Evolutionary conservation across 2,329 filamentous ascomycete genomes (phyloP).

Genomic region (Raffaelea deltoideospora): DNA sequence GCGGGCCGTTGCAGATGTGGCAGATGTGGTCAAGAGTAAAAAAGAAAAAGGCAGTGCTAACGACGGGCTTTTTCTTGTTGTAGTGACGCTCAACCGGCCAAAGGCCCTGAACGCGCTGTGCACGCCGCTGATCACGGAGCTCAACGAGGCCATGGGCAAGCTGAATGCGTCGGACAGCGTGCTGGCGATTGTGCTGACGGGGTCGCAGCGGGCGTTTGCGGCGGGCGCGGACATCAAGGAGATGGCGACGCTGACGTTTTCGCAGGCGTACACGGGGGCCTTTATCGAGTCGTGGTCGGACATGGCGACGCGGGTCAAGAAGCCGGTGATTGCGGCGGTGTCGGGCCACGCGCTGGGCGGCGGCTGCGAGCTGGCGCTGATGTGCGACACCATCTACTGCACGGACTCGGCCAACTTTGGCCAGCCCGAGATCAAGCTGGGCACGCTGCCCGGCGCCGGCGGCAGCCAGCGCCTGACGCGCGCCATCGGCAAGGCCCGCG

Average conservation of each 20-base stretch:
- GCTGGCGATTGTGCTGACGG: constrained; percentile 70
- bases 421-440: constrained; percentile 93
- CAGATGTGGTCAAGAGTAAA: not conserved
- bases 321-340: constrained; percentile 85
- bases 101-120: constrained; percentile 91
- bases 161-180: constrained; percentile 58
- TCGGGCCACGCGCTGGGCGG: constrained; percentile 90
- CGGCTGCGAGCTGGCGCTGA: constrained; percentile 92
- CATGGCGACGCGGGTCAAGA: constrained; percentile 72
- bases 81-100: constrained; percentile 85
- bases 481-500: constrained; percentile 68
- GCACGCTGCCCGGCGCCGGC: constrained; percentile 80
- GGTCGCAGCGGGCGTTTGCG: constrained; percentile 79
- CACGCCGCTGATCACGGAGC: constrained; percentile 78
- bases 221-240: constrained; percentile 98
- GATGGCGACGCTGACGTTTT: constrained; percentile 87
- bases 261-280: constrained; percentile 69
- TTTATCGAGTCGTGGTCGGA: constrained; percentile 95
- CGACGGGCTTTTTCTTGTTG: too few species aligned
- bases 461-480: constrained; percentile 79
- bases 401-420: constrained; percentile 78
- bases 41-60: not conserved
- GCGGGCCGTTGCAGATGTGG: not conserved
- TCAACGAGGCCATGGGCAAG: constrained; percentile 61
- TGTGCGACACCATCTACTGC: constrained; percentile 93